Evolutionary conservation across 2,329 filamentous ascomycete genomes (phyloP).

Genomic region (Clarireedia monteithiana): DNA sequence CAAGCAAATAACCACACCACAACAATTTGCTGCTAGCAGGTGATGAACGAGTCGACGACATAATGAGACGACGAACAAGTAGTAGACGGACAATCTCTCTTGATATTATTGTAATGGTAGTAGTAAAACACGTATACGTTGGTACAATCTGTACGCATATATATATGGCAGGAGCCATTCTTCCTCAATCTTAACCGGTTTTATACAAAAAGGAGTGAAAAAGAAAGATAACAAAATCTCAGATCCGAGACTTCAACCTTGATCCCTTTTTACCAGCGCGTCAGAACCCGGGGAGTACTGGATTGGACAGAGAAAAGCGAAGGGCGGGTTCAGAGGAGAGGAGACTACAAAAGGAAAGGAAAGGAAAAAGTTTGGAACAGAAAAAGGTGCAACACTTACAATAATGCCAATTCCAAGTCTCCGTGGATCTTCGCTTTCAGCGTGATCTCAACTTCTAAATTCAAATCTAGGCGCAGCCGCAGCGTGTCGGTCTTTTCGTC

Average conservation of each 20-base stretch:
- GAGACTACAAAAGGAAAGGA: neutral
- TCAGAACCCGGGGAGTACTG: constrained; percentile 1
- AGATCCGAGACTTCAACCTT: constrained; percentile 1
- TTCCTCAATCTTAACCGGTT: constrained; percentile 1
- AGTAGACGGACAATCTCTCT: too few relatives aligned
- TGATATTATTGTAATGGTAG: too few relatives aligned
- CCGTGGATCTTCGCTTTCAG: constrained; percentile 75
- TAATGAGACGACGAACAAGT: too few relatives aligned
- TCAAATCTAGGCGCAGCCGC: constrained; percentile 63
- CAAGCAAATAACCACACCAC: neutral
- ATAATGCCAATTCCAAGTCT: constrained; percentile 58
- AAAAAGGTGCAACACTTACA: constrained; percentile 18
- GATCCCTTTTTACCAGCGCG: constrained; percentile 6
- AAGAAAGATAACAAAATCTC: neutral
- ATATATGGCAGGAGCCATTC: neutral
- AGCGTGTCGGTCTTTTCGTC: constrained; percentile 42
- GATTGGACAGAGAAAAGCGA: neutral
- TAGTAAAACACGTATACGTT: too few relatives aligned
- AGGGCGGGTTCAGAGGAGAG: neutral
- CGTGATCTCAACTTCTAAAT: constrained; percentile 72
- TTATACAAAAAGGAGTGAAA: neutral
- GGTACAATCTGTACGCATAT: neutral
- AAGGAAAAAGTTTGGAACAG: neutral
- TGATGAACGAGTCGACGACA: too few relatives aligned
- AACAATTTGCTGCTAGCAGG: neutral